Percentiles rank a stretch among this genome's conserved stretches.
phyloP scores from a whole-genome alignment of 2,329 filamentous ascomycete species.

The Ambrosiella xylebori region DNA sequence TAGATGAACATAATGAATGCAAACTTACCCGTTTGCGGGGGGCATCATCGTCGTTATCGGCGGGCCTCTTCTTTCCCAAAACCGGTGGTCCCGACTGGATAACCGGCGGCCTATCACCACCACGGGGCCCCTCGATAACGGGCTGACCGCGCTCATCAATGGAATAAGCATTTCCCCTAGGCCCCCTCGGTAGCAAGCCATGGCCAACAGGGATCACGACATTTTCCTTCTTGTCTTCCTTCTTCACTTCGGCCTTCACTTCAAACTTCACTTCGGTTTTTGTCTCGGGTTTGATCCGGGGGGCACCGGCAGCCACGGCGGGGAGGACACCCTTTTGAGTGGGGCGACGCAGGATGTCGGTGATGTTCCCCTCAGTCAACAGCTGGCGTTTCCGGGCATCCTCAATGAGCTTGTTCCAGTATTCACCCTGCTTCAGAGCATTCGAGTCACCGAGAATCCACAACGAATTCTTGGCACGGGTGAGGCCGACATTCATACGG shows the following conservation, averaged over 20 bases:
- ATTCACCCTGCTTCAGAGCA: conserved; percentile 71
- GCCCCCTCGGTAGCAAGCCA: conserved; percentile 1
- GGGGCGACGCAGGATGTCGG: conserved; percentile 31
- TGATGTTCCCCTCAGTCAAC: conserved; percentile 53
- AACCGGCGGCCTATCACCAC: conserved; percentile 20
- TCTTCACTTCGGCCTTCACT: not conserved
- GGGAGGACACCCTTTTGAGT: conserved; percentile 21
- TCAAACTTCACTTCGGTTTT: not conserved
- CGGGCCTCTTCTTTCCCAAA: conserved; percentile 25
- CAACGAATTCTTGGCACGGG: conserved; percentile 85
- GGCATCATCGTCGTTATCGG: conserved; percentile 23
- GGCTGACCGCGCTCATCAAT: conserved; percentile 12
- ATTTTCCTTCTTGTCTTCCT: not conserved
- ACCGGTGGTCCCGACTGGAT: conserved; percentile 23
- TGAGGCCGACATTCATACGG: conserved; percentile 98
- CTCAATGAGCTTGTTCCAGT: conserved; percentile 73
- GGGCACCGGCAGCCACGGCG: conserved; percentile 12
- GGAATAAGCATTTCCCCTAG: not conserved
- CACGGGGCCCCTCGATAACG: conserved; percentile 15
- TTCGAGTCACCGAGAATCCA: conserved; percentile 92
- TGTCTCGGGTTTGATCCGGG: not conserved
- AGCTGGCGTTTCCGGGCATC: conserved; percentile 59
- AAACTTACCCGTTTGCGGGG: conserved; percentile 27
- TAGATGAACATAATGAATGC: not conserved
- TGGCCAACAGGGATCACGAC: conserved; percentile 8